phyloP scores from a whole-genome alignment of 202 grass and related monocot species.

The Hordeum pubiflorum region DNA sequence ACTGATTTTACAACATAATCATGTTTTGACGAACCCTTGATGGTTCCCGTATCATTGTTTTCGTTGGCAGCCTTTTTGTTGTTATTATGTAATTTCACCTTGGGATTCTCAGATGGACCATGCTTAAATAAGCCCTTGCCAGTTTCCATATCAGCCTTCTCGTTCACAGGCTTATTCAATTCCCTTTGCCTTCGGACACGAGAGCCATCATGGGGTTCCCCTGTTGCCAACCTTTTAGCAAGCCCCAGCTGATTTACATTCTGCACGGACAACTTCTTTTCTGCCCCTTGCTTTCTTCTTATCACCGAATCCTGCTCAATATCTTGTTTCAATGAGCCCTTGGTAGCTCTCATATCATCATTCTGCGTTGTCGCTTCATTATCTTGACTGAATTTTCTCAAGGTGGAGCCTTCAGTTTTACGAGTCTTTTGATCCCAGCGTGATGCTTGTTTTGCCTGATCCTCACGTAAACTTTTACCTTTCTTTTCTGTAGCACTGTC shows the following conservation, averaged over 20 bases:
- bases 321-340: slow-evolving; percentile 15
- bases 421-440: slow-evolving; percentile 25
- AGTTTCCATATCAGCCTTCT: slow-evolving; percentile 22
- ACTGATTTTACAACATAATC: background rate
- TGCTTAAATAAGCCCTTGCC: slow-evolving; percentile 14
- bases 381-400: slow-evolving; percentile 12
- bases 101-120: slow-evolving; percentile 20
- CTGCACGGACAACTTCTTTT: background rate
- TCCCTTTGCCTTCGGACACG: slow-evolving; percentile 19
- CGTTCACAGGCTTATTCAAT: slow-evolving; percentile 18
- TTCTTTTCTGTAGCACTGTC: slow-evolving; percentile 20
- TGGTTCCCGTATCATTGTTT: slow-evolving; percentile 19
- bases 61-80: slow-evolving; percentile 12
- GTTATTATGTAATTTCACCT: background rate
- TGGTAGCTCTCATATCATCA: slow-evolving; percentile 19
- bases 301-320: slow-evolving; percentile 14
- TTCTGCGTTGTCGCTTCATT: slow-evolving; percentile 16
- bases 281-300: slow-evolving; percentile 22
- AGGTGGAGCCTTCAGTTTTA: slow-evolving; percentile 15
- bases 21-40: slow-evolving; percentile 18
- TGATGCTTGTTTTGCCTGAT: slow-evolving; percentile 15
- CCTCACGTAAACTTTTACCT: background rate
- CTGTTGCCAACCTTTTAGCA: slow-evolving; percentile 21
- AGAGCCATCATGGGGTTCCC: background rate
- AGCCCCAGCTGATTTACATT: slow-evolving; percentile 16